Conservation (phyloP, 768 basidiomycete species). For the Termitomyces sp. region DNA sequence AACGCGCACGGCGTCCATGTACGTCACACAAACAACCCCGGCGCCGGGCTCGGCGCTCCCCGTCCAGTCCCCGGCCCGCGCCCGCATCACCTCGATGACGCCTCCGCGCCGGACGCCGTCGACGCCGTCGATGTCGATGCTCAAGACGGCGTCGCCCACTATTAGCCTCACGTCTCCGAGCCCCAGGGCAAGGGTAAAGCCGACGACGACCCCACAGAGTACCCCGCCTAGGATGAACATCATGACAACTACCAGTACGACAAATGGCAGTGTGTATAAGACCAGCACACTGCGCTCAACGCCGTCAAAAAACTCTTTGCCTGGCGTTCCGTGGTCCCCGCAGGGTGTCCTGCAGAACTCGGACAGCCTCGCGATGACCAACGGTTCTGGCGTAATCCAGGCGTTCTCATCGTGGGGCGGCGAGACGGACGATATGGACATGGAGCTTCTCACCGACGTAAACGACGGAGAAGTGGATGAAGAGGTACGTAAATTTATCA, state of each 20-base stretch:
- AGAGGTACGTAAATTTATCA: slow-evolving; percentile 38
- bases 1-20: slow-evolving; percentile 17
- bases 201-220: slow-evolving; percentile 22
- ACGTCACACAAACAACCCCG: neutral
- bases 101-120: slow-evolving; percentile 24
- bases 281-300: neutral
- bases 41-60: neutral
- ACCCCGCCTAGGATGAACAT: slow-evolving; percentile 22
- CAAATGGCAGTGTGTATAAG: neutral
- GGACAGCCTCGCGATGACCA: slow-evolving; percentile 16
- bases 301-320: slow-evolving; percentile 7
- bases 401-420: slow-evolving; percentile 38
- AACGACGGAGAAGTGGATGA: slow-evolving; percentile 63
- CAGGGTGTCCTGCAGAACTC: slow-evolving; percentile 6
- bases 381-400: slow-evolving; percentile 22
- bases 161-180: slow-evolving; percentile 36
- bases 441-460: slow-evolving; percentile 70
- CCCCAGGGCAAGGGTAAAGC: slow-evolving; percentile 27
- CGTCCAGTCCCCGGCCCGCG: slow-evolving; percentile 14
- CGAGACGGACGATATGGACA: slow-evolving; percentile 53
- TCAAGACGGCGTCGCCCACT: slow-evolving; percentile 25
- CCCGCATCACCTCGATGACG: slow-evolving; percentile 42
- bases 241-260: neutral
- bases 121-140: slow-evolving; percentile 21
- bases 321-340: slow-evolving; percentile 9